Base-by-base conservation (phyloP, 306 rosid genomes). In the Vachellia collinsii region DNA sequence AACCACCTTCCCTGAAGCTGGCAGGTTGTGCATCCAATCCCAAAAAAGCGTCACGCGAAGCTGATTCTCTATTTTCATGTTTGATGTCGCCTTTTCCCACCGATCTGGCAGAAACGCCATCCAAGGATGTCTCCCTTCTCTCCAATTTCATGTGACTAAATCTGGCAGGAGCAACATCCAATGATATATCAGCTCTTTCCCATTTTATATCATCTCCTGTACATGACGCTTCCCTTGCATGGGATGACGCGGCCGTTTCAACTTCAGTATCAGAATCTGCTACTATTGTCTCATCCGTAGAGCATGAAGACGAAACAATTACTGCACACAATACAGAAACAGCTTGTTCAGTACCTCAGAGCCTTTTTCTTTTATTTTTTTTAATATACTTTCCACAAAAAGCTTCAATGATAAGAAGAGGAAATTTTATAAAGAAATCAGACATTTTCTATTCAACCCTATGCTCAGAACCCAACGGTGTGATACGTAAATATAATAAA, bases 261-360 rank as follows among this genome's bases (percentile, higher is more conserved):
- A 37, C 90, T 87, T 91, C 98, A 11, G 85, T 82, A 56, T 93
- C 97, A 56, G 97, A 91, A 87, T 93, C 97, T 69, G 92, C 94
- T 51, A 94, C 97, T 59, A 92, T 70, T 11, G 98, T 94, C 85
- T 92, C 97, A 5, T 94, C 97, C 17, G 97, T 90, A 54, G 97
- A 92, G 89, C 97, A 91, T 48, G 97, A 91, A 39, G 97, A 92
- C 84, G 97, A 92, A 71, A 91, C 90, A 74, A 86, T 78, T 73
- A 91, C 98, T 92, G 92, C 94, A 89, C 97, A 90, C 72, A 70
- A 17, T 50, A 76, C 67, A 76, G 58, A 85, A 3, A 58, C 29
- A 82, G 51, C 73, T 71, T 77, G 82, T 50, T 77, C 20, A 23
- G 50, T 6, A 67, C 46, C 77, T 66, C 43, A 8, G 16, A 77